Evolutionary conservation across 2,329 filamentous ascomycete species (phyloP).

Genomic region (Apiospora aurea): DNA sequence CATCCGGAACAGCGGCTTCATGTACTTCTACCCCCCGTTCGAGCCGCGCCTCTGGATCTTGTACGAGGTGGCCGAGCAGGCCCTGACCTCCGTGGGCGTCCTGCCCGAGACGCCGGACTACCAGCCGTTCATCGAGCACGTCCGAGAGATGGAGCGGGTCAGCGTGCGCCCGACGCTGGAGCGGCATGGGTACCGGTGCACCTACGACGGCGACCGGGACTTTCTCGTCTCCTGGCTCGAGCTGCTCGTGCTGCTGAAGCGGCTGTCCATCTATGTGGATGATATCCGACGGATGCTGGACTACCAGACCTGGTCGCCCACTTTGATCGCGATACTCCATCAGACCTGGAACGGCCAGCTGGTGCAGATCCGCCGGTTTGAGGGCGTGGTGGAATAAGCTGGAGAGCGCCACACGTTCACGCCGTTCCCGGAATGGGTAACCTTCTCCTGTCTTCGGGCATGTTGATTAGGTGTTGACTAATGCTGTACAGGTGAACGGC

Average conservation of each 20-base stretch:
- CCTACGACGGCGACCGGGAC: constrained; percentile 25
- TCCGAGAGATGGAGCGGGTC: constrained; percentile 7
- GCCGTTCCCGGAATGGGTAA: not conserved
- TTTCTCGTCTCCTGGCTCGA: constrained; percentile 28
- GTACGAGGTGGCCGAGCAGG: constrained; percentile 31
- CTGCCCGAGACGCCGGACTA: not conserved
- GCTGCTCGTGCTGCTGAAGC: constrained; percentile 31
- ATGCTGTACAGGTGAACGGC: not conserved
- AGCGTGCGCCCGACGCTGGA: constrained; percentile 27
- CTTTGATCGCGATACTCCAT: not conserved
- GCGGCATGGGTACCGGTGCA: constrained; percentile 28
- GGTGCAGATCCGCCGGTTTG: not conserved
- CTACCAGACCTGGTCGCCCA: not conserved
- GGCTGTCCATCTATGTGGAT: not conserved
- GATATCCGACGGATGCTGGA: not conserved
- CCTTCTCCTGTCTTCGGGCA: not conserved
- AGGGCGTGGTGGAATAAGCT: not conserved
- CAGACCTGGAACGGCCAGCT: not conserved
- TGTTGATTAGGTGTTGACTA: not conserved
- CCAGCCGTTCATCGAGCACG: not conserved
- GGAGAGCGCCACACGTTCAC: not conserved
- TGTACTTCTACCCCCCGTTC: constrained; percentile 36
- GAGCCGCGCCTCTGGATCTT: constrained; percentile 38
- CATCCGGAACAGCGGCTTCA: constrained; percentile 38
- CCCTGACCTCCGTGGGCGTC: constrained; percentile 21